Base-by-base conservation (phyloP, 2,329 filamentous ascomycete genomes). In the Canariomyces notabilis region DNA sequence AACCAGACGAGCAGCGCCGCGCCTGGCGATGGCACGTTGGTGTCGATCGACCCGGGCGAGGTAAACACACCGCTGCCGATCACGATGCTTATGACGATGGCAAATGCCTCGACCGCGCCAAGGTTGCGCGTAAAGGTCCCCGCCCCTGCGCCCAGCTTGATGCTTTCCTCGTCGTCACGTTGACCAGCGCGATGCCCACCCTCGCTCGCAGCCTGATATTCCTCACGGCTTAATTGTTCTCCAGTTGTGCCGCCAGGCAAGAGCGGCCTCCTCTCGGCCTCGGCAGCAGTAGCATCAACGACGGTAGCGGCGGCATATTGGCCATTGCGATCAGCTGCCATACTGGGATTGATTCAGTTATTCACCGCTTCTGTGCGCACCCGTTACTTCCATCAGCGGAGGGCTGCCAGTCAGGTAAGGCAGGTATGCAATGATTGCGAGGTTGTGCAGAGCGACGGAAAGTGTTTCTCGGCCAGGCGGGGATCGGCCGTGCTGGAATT, bases 61-160 rank as follows among this genome's bases (percentile, higher is more conserved):
- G 80, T 82, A 54, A 84, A 84, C 15, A 84, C 75, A 26, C 80
- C 80, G 42, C 76, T 79, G 6, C 80, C 80, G 38, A 83, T 81
- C 44, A 82, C 79, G 50, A 83, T 77, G 55, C 76, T 78, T 49
- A 83, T 74, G 33, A 83, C 68, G 37, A 83, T 77, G 18, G 75
- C 76, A 51, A 82, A 82, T 0, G 72, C 72, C 53, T 76, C 72
- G 21, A 69, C 46, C 8, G 71, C 61, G 20, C 71, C 73, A 4
- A 75, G 68, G 51, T 69, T 72, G n/a, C 67, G 64, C 33, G 59
- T 65, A 51, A 74, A 74, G 1, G 57, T 55, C 37, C 43, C 42
- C 2, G 7, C 18, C 23, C 31, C 14, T 5, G 39, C 20, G 6
- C 33, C 42, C 20, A n/a, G 6, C 40, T 6, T 29, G 14, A 9